These are phyloP conservation scores for Ophiocordyceps polyrhachis-furcata DNA, from an alignment of 2,329 filamentous ascomycete species.

Conservation along the genomic window DNA sequence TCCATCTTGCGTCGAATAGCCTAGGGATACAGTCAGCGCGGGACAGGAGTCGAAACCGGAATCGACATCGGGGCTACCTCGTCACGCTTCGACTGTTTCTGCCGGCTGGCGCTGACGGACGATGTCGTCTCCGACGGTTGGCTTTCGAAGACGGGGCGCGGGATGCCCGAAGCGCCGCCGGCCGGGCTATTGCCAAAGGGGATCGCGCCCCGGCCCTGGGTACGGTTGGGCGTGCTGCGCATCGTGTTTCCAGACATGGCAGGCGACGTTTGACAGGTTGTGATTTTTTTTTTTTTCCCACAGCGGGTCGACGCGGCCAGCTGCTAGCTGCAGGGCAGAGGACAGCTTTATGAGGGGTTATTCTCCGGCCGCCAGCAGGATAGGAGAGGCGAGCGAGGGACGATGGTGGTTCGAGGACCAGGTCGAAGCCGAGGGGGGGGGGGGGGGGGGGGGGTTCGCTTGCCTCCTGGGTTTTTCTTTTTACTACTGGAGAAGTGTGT, in stretches of 20 bases:
- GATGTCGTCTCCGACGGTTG: slow-evolving; percentile 42
- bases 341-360: neutral
- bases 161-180: slow-evolving; percentile 29
- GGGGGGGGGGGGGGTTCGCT: no score
- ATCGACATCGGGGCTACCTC: slow-evolving; percentile 48
- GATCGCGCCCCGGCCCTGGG: slow-evolving; percentile 36
- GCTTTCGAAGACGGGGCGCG: slow-evolving; percentile 49
- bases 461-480: neutral
- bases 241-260: slow-evolving; percentile 42
- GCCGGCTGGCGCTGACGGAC: slow-evolving; percentile 77
- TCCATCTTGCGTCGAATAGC: slow-evolving; percentile 95
- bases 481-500: neutral
- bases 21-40: slow-evolving; percentile 25
- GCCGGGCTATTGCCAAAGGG: slow-evolving; percentile 43
- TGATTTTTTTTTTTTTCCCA: neutral
- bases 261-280: slow-evolving; percentile 1
- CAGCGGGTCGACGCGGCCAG: neutral
- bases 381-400: neutral
- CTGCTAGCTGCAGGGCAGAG: neutral
- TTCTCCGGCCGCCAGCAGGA: neutral
- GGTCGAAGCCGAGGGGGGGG: neutral
- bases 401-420: neutral
- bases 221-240: slow-evolving; percentile 49
- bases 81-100: slow-evolving; percentile 95
- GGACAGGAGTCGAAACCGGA: slow-evolving; percentile 1